Conservation (phyloP, 331 rosid genomes). For the Malus hybrid region DNA sequence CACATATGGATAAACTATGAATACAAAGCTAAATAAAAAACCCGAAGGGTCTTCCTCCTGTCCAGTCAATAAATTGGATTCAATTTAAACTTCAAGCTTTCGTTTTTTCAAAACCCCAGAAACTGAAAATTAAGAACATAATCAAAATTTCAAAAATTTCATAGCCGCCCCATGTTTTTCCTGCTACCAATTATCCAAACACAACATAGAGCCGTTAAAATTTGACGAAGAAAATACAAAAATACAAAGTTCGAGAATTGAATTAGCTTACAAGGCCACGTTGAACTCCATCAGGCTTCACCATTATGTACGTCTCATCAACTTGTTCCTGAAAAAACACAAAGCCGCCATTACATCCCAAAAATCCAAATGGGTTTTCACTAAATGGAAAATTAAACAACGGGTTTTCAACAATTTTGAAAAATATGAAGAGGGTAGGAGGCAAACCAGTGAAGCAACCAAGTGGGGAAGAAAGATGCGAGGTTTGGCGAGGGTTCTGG, state of each 20-base stretch:
- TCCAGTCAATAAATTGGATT: not conserved
- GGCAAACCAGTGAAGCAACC: slow-evolving; percentile 68
- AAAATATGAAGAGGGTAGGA: not conserved
- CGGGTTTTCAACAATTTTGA: not conserved
- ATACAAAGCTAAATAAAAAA: not conserved
- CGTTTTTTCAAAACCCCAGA: not conserved
- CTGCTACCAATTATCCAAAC: not conserved
- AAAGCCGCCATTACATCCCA: not conserved
- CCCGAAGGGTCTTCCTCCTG: not conserved
- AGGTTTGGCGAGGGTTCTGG: slow-evolving; percentile 40
- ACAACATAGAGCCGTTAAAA: not conserved
- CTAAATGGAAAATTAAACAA: not conserved
- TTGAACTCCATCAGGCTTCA: slow-evolving; percentile 96
- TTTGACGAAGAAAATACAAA: not conserved
- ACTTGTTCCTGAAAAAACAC: slow-evolving; percentile 60
- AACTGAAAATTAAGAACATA: not conserved
- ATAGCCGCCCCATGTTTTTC: not conserved
- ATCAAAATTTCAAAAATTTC: not conserved
- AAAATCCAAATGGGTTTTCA: not conserved
- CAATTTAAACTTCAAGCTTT: not conserved
- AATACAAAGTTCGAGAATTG: not conserved
- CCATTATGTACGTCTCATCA: slow-evolving; percentile 89
- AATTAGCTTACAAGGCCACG: slow-evolving; percentile 73
- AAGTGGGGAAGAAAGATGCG: slow-evolving; percentile 70
- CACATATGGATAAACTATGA: not conserved